phyloP scores from a whole-genome alignment of 2,329 filamentous ascomycete species.

The Fusarium gaditjirri region DNA sequence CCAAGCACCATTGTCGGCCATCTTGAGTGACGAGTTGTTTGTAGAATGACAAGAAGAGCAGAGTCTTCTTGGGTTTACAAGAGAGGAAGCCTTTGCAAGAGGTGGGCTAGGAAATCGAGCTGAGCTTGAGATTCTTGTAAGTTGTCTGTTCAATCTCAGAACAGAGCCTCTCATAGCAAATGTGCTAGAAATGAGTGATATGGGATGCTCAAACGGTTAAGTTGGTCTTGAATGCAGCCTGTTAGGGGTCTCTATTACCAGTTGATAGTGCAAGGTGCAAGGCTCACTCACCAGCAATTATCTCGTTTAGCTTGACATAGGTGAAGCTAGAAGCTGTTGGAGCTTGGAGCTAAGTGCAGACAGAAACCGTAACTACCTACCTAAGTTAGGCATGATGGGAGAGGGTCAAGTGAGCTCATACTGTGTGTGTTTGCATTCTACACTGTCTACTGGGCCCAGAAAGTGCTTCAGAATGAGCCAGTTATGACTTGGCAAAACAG shows the following conservation, averaged over 20 bases:
- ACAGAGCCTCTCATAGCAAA: conserved; percentile 30
- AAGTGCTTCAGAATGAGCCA: no score
- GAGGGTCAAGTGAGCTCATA: conserved; percentile 50
- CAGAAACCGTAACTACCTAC: conserved; percentile 2
- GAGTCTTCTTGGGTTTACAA: background rate
- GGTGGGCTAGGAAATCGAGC: background rate
- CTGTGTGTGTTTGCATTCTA: background rate
- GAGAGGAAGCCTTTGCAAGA: background rate
- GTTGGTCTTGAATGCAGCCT: background rate
- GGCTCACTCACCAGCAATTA: conserved; percentile 1
- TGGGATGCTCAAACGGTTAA: background rate
- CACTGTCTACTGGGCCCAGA: background rate
- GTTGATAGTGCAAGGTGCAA: background rate
- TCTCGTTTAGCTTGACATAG: background rate
- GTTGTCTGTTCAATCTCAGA: conserved; percentile 20
- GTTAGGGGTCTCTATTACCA: background rate
- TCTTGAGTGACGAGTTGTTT: conserved; percentile 20
- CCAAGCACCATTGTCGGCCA: conserved; percentile 48
- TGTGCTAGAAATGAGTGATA: background rate
- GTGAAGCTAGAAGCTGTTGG: conserved; percentile 15
- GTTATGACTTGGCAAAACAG: background rate
- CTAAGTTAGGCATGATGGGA: background rate
- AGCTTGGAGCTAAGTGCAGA: conserved; percentile 8
- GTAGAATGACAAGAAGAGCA: conserved; percentile 36
- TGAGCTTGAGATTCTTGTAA: background rate